A percentile compares a stretch with the other conserved stretches of the same genome.
phyloP scores from a whole-genome alignment of 768 basidiomycete genomes.

The Psilocybe tampanensis region DNA sequence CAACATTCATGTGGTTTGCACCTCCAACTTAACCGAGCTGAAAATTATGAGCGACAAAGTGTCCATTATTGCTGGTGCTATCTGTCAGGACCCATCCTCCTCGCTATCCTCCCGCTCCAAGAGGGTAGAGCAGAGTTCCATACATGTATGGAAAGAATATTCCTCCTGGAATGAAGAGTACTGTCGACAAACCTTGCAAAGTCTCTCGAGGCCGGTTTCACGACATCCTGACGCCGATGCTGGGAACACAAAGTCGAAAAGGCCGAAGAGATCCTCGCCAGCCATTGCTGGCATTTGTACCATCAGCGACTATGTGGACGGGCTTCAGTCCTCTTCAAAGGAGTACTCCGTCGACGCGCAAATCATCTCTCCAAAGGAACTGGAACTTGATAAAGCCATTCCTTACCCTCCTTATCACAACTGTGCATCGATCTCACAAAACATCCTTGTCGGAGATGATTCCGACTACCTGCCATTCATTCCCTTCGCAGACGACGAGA shows the following conservation, averaged over 20 bases:
- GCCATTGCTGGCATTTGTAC: neutral
- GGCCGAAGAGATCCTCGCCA: neutral
- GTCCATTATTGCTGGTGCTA: too few relatives aligned
- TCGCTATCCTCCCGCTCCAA: neutral
- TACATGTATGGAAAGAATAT: constrained; percentile 17
- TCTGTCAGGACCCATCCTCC: too few relatives aligned
- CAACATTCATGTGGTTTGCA: neutral
- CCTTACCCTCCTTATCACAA: constrained; percentile 52
- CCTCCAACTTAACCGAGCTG: neutral
- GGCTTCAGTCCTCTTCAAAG: neutral
- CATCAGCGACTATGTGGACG: neutral
- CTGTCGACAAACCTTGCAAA: constrained; percentile 1
- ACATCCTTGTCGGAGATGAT: constrained; percentile 59
- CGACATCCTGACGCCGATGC: too few relatives aligned
- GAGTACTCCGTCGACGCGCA: neutral
- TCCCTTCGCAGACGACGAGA: constrained; percentile 62
- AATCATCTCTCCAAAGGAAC: neutral
- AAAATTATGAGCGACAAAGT: too few relatives aligned
- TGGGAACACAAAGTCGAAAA: neutral
- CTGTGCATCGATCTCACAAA: constrained; percentile 52
- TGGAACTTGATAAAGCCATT: neutral
- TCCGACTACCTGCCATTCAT: constrained; percentile 58
- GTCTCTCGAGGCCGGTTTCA: neutral
- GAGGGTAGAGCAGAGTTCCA: neutral
- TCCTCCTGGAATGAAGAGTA: constrained; percentile 13